Conservation (phyloP, 805 yeast species). For the Schizosaccharomyces lindneri region DNA sequence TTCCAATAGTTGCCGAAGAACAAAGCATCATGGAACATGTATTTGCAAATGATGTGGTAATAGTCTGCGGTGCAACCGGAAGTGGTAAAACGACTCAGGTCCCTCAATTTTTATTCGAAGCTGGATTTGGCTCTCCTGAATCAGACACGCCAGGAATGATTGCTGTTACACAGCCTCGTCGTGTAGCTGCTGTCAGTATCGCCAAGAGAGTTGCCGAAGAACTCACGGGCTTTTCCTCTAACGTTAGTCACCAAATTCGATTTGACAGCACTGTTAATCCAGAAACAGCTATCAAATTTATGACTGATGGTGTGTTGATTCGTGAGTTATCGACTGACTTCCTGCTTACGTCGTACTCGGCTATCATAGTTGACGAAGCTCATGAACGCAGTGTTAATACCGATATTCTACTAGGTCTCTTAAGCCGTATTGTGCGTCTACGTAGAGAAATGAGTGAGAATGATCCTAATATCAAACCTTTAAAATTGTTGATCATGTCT, state of each 20-base stretch:
- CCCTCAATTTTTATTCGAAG: slow-evolving; percentile 82
- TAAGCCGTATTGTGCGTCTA: slow-evolving; percentile 59
- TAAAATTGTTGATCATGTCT: slow-evolving; percentile 81
- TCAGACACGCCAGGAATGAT: slow-evolving; percentile 72
- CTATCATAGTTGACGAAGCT: slow-evolving; percentile 83
- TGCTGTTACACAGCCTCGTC: slow-evolving; percentile 85
- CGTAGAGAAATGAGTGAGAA: slow-evolving; percentile 20
- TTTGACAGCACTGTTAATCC: slow-evolving; percentile 44
- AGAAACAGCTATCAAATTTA: slow-evolving; percentile 55
- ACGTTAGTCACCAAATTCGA: slow-evolving; percentile 62
- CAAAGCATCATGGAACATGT: slow-evolving; percentile 88
- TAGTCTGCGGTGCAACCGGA: slow-evolving; percentile 94
- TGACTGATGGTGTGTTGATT: slow-evolving; percentile 85
- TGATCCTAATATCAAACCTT: slow-evolving; percentile 23
- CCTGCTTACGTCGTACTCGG: slow-evolving; percentile 54
- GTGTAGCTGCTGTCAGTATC: slow-evolving; percentile 87
- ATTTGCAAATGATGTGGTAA: slow-evolving; percentile 70
- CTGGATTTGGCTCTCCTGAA: slow-evolving; percentile 54
- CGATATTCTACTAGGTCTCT: slow-evolving; percentile 82
- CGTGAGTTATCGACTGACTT: slow-evolving; percentile 86
- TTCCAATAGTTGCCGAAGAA: slow-evolving; percentile 82
- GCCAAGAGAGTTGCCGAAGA: slow-evolving; percentile 57
- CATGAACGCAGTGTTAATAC: slow-evolving; percentile 93
- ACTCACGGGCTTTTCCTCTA: slow-evolving; percentile 31
- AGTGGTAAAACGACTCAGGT: slow-evolving; percentile 97